Evolutionary conservation across 2,329 filamentous ascomycete species (phyloP), one percentile per base, ranked within the genome.

Genomic region (Clarireedia sp.): DNA sequence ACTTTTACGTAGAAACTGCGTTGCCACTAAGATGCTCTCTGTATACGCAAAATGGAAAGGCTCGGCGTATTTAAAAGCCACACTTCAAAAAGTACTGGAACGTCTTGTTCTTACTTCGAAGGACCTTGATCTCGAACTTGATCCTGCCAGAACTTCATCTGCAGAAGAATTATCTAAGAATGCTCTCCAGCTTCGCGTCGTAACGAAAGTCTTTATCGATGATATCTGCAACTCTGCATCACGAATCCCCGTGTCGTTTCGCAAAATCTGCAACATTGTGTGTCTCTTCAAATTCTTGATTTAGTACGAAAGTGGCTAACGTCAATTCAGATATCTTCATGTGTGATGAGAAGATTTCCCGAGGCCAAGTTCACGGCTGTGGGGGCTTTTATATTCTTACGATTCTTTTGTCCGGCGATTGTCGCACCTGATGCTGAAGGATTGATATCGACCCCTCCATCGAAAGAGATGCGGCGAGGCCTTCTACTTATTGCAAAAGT

Each of bases 41-140:
- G 76, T 86, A 7, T 87, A 86, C 62, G 83, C 83, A 5, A 87
- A 85, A 64, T 87, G 84, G 84, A 87, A 86, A 69, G 84, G 84
- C 12, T 72, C 77, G 16, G 68, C 75, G 3, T 87, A 87, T 64
- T 74, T 87, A 37, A 81, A 79, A 61, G 73, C 75, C 14, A 87
- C 84, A 1, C 72, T 87, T 9, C 82, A 85, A 61, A 85, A 85
- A 63, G 82, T 87, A 2, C 70, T 87, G 1, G 82, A 86, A 65
- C 74, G 83, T 49, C 72, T 87, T 43, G 83, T 87, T 74, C 66
- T 83, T 33, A 85, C 83, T 2, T 83, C 83, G 0, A 81, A 85
- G 60, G 82, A 86, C 57, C 72, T 87, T 1, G 82, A 86, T 63
- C 74, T 87, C 19, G 84, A 87, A 63, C 75, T 87, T 5, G 83